These are phyloP conservation scores for Chamaecyparis obtusa DNA, from an alignment of 75 land plant species.

Conservation along the genomic window DNA sequence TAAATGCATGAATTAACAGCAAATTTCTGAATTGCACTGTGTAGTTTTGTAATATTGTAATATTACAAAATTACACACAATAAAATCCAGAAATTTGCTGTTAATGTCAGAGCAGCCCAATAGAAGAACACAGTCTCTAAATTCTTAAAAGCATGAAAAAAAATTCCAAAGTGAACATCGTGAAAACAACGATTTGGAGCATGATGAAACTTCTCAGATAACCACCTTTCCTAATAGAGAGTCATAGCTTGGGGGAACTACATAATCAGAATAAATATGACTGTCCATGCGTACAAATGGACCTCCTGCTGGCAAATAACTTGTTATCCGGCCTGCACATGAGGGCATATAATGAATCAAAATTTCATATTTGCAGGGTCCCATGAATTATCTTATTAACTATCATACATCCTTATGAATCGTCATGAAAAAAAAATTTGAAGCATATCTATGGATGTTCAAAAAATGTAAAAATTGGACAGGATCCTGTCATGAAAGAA, in stretches of 20 bases:
- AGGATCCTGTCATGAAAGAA: not conserved
- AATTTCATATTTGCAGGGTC: not conserved
- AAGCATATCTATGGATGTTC: not conserved
- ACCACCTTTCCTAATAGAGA: conserved; percentile 93
- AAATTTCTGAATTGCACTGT: too few species aligned
- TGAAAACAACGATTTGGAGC: not conserved
- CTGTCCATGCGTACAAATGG: conserved; percentile 99
- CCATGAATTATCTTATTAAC: not conserved
- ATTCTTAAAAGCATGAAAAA: not conserved
- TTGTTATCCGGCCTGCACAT: conserved; percentile 73
- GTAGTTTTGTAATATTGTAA: too few species aligned
- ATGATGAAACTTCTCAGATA: not conserved
- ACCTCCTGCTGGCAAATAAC: conserved; percentile 94
- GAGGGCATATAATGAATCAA: not conserved
- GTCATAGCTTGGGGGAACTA: conserved; percentile 97
- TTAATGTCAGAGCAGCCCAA: too few species aligned
- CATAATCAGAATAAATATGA: conserved; percentile 92
- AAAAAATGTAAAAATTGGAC: not conserved
- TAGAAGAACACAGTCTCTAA: not conserved
- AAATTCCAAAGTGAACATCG: not conserved
- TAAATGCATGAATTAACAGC: not conserved
- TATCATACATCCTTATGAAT: not conserved
- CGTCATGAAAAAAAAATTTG: not conserved
- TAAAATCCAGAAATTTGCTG: too few species aligned
- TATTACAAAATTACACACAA: too few species aligned